Conservation (phyloP, 2,329 filamentous ascomycete genomes). For the Aureobasidium pullulans region DNA sequence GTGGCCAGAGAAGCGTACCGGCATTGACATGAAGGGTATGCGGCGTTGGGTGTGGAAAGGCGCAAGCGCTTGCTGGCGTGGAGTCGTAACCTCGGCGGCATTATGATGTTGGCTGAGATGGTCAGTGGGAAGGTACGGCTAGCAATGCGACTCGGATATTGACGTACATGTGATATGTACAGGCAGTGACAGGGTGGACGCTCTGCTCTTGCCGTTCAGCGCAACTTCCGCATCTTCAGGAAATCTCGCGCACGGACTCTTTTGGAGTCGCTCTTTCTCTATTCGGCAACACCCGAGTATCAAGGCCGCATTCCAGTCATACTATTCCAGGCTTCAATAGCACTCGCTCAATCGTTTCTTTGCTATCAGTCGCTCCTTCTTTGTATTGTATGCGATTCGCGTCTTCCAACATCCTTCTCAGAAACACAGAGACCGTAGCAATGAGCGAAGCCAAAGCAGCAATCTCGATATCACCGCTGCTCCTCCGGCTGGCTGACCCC, state of each 20-base stretch:
- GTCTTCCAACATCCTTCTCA: neutral
- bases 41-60: conserved; percentile 19
- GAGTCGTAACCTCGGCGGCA: conserved; percentile 48
- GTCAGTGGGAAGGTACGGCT: neutral
- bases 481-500: conserved; percentile 63
- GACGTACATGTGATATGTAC: neutral
- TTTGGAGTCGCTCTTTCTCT: neutral
- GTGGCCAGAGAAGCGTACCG: conserved; percentile 44
- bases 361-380: neutral
- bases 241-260: conserved; percentile 9
- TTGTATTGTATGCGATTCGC: neutral
- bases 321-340: neutral
- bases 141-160: neutral
- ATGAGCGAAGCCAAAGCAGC: conserved; percentile 20
- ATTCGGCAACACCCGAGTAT: neutral
- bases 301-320: conserved; percentile 12
- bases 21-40: conserved; percentile 30
- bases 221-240: conserved; percentile 10
- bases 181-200: neutral
- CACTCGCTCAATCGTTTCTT: neutral
- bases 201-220: neutral
- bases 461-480: conserved; percentile 59
- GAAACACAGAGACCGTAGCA: neutral
- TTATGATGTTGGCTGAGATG: conserved; percentile 26
- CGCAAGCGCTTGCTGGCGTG: conserved; percentile 28